These are phyloP conservation scores for Huntiella decipiens DNA, from an alignment of 2,329 filamentous ascomycete species.

Conservation along the genomic window DNA sequence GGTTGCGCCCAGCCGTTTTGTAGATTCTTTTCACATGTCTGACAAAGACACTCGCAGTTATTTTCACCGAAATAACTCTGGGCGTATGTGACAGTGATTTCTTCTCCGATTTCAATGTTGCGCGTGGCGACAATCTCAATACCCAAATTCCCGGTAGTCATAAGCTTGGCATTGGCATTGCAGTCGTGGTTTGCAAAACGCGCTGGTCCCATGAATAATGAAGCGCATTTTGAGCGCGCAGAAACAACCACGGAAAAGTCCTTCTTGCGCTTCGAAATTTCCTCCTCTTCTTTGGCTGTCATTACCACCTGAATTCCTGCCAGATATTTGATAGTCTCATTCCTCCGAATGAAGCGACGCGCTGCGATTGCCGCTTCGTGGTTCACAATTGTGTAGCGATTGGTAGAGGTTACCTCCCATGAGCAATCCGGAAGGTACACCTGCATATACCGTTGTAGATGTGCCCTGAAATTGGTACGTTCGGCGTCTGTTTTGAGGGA, in stretches of 20 bases:
- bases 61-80: slow-evolving; percentile 90
- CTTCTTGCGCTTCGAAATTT: slow-evolving; percentile 62
- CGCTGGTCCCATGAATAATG: slow-evolving; percentile 83
- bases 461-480: slow-evolving; percentile 67
- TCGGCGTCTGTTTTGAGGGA: slow-evolving; percentile 56
- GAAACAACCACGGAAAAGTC: slow-evolving; percentile 97
- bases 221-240: slow-evolving; percentile 74
- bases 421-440: slow-evolving; percentile 89
- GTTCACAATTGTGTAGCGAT: slow-evolving; percentile 79
- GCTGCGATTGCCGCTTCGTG: slow-evolving; percentile 81
- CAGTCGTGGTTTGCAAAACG: slow-evolving; percentile 97
- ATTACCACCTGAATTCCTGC: slow-evolving; percentile 83
- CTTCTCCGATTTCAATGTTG: slow-evolving; percentile 70
- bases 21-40: slow-evolving; percentile 57
- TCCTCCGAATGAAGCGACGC: slow-evolving; percentile 56
- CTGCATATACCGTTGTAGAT: slow-evolving; percentile 76
- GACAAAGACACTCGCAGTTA: slow-evolving; percentile 88
- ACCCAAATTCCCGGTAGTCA: slow-evolving; percentile 64
- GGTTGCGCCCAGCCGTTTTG: slow-evolving; percentile 66
- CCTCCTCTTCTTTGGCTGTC: slow-evolving; percentile 74
- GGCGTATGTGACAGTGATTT: slow-evolving; percentile 92
- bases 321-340: slow-evolving; percentile 78
- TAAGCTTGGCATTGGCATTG: slow-evolving; percentile 71
- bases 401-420: slow-evolving; percentile 80
- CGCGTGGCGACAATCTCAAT: slow-evolving; percentile 78